phyloP scores from a whole-genome alignment of 306 rosid species.

The Canavalia gladiata region DNA sequence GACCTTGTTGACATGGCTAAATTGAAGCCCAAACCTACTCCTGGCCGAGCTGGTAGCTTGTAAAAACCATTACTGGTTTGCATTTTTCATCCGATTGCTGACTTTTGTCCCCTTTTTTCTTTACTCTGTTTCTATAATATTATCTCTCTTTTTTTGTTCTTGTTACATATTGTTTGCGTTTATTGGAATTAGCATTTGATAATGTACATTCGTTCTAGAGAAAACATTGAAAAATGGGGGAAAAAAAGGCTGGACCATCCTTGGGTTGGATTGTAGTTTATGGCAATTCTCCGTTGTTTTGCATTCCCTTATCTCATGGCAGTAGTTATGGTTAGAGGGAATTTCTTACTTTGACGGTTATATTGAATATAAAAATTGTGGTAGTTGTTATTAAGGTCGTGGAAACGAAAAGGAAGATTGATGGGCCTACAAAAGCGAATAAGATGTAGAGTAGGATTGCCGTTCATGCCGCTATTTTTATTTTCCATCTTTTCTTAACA shows the following conservation, averaged over 20 bases:
- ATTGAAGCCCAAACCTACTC: constrained; percentile 76
- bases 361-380: not conserved
- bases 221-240: constrained; percentile 45
- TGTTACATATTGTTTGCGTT: constrained; percentile 60
- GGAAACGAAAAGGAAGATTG: not conserved
- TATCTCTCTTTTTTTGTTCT: constrained; percentile 36
- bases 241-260: constrained; percentile 43
- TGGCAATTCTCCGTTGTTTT: not conserved
- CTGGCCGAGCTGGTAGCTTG: constrained; percentile 74
- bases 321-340: not conserved
- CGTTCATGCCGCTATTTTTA: too few relatives aligned
- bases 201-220: constrained; percentile 80
- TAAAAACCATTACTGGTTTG: constrained; percentile 55
- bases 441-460: too few relatives aligned
- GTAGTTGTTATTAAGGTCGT: not conserved
- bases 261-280: constrained; percentile 33
- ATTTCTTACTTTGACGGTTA: not conserved
- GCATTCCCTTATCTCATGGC: not conserved
- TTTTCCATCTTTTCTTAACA: too few relatives aligned
- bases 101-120: constrained; percentile 36
- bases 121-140: constrained; percentile 30
- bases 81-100: constrained; percentile 48
- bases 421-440: too few relatives aligned
- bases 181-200: constrained; percentile 59
- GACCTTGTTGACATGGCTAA: constrained; percentile 95